Conservation (phyloP, 78 protist genomes). For the Mantamonas sphyraenae region DNA sequence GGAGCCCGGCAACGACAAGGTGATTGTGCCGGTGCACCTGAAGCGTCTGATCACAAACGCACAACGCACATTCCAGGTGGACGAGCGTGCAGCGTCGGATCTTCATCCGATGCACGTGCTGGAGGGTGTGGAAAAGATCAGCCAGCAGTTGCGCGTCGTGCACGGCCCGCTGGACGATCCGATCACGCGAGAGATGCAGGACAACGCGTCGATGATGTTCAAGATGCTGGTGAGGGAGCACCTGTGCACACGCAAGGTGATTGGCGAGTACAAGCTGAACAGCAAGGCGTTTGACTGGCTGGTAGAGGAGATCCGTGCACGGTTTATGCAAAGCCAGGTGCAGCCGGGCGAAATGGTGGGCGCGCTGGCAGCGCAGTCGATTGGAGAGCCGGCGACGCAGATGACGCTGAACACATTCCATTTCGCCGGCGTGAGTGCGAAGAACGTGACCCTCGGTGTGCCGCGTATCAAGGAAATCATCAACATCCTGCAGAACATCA, state of each 20-base stretch:
- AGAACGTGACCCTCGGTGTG: conserved; percentile 96
- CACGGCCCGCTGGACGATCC: conserved; percentile 57
- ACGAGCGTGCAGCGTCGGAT: conserved; percentile 31
- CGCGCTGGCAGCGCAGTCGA: conserved; percentile 82
- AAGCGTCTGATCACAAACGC: conserved; percentile 79
- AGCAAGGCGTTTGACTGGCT: conserved; percentile 88
- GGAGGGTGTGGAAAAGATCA: conserved; percentile 21
- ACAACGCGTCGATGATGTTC: conserved; percentile 72
- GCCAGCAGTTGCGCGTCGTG: conserved; percentile 12
- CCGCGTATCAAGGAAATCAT: conserved; percentile 95
- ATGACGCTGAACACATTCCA: conserved; percentile 99
- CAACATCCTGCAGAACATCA: conserved; percentile 80
- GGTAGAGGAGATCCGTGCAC: conserved; percentile 78
- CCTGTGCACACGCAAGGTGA: conserved; percentile 68
- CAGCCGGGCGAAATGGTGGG: conserved; percentile 57
- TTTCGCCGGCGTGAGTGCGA: conserved; percentile 96
- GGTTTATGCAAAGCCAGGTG: conserved; percentile 56
- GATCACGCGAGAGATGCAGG: conserved; percentile 52
- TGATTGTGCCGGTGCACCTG: conserved; percentile 75
- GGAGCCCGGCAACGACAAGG: conserved; percentile 31
- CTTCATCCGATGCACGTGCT: conserved; percentile 54
- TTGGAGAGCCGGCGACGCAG: conserved; percentile 99
- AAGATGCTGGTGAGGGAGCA: conserved; percentile 47
- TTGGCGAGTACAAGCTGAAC: conserved; percentile 57
- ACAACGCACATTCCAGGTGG: conserved; percentile 56